Evolutionary conservation across 2,329 filamentous ascomycete species (phyloP).

Genomic region (Aspergillus piperis): DNA sequence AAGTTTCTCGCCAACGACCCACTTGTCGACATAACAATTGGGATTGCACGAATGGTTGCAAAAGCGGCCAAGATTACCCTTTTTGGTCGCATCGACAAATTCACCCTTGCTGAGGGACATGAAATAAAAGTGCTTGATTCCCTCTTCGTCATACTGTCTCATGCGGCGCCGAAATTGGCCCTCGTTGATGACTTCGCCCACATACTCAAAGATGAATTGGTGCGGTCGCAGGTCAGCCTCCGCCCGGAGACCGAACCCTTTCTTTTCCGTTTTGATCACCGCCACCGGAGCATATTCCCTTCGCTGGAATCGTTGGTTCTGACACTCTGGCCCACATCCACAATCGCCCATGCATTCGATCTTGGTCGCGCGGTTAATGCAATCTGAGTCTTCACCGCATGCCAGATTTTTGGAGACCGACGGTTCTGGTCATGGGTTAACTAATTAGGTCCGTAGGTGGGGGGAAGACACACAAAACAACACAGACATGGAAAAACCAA

Average conservation of each 20-base stretch:
- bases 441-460: not conserved
- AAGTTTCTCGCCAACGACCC: constrained; percentile 95
- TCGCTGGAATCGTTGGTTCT: constrained; percentile 92
- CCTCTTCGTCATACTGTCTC: constrained; percentile 90
- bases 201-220: constrained; percentile 97
- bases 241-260: constrained; percentile 87
- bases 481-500: too few species aligned
- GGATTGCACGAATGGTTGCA: constrained; percentile 99
- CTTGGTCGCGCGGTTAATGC: constrained; percentile 97
- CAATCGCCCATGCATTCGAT: constrained; percentile 92
- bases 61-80: constrained; percentile 91
- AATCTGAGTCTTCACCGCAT: constrained; percentile 94
- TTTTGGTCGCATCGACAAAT: constrained; percentile 96
- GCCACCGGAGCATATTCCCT: constrained; percentile 88
- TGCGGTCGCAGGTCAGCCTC: constrained; percentile 74
- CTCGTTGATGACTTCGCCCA: constrained; percentile 97
- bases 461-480: constrained; percentile 8
- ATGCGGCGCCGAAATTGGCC: constrained; percentile 84
- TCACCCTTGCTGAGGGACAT: constrained; percentile 97
- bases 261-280: constrained; percentile 97
- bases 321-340: constrained; percentile 82
- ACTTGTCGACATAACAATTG: constrained; percentile 99
- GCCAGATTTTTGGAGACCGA: constrained; percentile 67
- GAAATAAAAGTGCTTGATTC: constrained; percentile 99
- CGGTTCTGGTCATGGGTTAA: constrained; percentile 45